phyloP scores from a whole-genome alignment of 257 asterid species.

The Nicotiana benthamiana region DNA sequence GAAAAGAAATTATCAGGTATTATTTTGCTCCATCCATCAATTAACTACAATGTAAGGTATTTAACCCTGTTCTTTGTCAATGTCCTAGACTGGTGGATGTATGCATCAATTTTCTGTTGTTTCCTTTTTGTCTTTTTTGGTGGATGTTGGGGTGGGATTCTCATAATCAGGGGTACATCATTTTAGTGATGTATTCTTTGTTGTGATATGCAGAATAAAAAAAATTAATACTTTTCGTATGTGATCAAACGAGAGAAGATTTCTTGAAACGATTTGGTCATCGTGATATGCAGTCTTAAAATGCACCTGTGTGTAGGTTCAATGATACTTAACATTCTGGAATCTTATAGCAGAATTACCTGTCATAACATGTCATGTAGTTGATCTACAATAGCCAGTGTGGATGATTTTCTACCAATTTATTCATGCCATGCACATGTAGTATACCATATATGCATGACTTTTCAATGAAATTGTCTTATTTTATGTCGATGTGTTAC shows the following conservation, averaged over 20 bases:
- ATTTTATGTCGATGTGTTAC: conserved; percentile 12
- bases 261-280: background rate
- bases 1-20: conserved; percentile 53
- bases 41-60: background rate
- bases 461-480: background rate
- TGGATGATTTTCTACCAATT: background rate
- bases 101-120: background rate
- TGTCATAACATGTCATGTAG: background rate
- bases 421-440: background rate
- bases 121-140: background rate
- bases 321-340: background rate
- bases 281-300: background rate
- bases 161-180: background rate
- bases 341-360: background rate
- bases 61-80: background rate
- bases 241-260: background rate
- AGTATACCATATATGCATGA: background rate
- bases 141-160: background rate
- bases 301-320: background rate
- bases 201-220: background rate
- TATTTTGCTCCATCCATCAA: background rate
- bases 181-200: background rate
- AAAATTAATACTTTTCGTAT: background rate
- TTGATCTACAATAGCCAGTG: background rate
- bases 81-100: background rate